A percentile compares a stretch with the other conserved stretches of the same genome.
Evolutionary conservation across 2,329 filamentous ascomycete genomes (phyloP).

Genomic region (Dothideomycetes sp.): DNA sequence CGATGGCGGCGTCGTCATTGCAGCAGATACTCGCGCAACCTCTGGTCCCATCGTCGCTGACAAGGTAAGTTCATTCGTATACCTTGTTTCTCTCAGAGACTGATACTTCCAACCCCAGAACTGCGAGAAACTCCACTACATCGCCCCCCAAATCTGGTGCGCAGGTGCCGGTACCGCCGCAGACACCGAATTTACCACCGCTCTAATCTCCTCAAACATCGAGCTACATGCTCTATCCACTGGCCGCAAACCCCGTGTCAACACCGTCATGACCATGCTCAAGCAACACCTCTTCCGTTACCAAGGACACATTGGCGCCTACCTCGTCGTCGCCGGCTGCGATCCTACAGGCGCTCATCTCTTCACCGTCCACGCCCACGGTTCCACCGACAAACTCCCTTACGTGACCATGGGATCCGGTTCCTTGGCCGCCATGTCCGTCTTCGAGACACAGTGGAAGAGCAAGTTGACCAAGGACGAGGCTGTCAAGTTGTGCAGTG

Average conservation of each 20-base stretch:
- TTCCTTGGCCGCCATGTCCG: constrained; percentile 90
- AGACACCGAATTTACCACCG: constrained; percentile 97
- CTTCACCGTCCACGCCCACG: constrained; percentile 97
- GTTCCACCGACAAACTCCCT: constrained; percentile 94
- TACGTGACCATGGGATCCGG: constrained; percentile 99
- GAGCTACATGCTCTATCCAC: constrained; percentile 95
- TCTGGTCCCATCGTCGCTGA: constrained; percentile 97
- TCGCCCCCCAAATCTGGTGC: constrained; percentile 97
- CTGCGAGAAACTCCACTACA: constrained; percentile 99
- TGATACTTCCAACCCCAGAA: constrained; percentile 44
- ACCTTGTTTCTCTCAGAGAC: background rate
- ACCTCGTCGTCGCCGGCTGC: constrained; percentile 92
- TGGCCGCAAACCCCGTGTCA: constrained; percentile 90
- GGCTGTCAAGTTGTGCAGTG: constrained; percentile 70
- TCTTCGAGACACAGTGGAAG: constrained; percentile 97
- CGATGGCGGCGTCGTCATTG: constrained; percentile 95
- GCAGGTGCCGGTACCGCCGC: constrained; percentile 95
- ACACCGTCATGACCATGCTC: constrained; percentile 98
- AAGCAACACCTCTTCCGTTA: constrained; percentile 99
- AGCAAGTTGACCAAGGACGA: constrained; percentile 64
- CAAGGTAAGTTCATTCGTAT: constrained; percentile 50
- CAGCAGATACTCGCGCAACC: constrained; percentile 94
- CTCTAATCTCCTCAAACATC: constrained; percentile 96
- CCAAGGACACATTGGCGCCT: constrained; percentile 95
- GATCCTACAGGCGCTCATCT: constrained; percentile 92